A percentile compares a stretch with the other conserved stretches of the same genome.
phyloP scores from a whole-genome alignment of 805 yeast species.

The Scheffersomyces amazonensis region DNA sequence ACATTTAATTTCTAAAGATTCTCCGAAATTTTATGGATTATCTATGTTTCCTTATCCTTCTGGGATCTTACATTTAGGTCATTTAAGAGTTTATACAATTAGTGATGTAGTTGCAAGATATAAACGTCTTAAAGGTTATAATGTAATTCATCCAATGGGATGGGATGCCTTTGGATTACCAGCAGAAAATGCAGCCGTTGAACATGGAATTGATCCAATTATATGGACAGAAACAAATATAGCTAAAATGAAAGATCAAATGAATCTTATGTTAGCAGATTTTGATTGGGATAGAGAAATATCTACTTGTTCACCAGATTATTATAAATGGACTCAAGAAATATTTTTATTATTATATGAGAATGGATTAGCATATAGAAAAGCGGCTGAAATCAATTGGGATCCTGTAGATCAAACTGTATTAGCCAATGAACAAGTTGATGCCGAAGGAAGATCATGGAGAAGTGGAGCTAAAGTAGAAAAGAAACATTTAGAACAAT shows the following conservation, averaged over 20 bases:
- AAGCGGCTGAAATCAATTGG: conserved; percentile 92
- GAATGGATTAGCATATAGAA: conserved; percentile 80
- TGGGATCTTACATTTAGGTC: conserved; percentile 91
- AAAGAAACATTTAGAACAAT: conserved; percentile 75
- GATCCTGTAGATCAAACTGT: conserved; percentile 96
- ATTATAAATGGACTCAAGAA: conserved; percentile 91
- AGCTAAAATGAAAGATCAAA: conserved; percentile 80
- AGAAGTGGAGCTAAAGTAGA: conserved; percentile 95
- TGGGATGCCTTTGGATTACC: conserved; percentile 99
- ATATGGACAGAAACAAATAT: conserved; percentile 83
- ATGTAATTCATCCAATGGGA: conserved; percentile 95
- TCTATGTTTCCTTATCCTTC: conserved; percentile 98
- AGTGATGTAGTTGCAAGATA: conserved; percentile 81
- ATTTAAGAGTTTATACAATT: conserved; percentile 87
- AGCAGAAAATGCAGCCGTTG: conserved; percentile 97
- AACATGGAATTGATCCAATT: conserved; percentile 72
- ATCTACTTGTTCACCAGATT: conserved; percentile 80
- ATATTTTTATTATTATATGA: conserved; percentile 71
- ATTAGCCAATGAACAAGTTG: conserved; percentile 94
- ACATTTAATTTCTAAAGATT: conserved; percentile 7
- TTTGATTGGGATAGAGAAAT: conserved; percentile 94
- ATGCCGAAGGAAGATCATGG: conserved; percentile 88
- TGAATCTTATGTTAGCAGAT: conserved; percentile 73
- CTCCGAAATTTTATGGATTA: conserved; percentile 52
- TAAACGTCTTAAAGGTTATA: conserved; percentile 68